Evolutionary conservation across 2,329 filamentous ascomycete genomes (phyloP), one percentile per base, ranked within the genome.

Genomic region (Neofusicoccum cordaticola): DNA sequence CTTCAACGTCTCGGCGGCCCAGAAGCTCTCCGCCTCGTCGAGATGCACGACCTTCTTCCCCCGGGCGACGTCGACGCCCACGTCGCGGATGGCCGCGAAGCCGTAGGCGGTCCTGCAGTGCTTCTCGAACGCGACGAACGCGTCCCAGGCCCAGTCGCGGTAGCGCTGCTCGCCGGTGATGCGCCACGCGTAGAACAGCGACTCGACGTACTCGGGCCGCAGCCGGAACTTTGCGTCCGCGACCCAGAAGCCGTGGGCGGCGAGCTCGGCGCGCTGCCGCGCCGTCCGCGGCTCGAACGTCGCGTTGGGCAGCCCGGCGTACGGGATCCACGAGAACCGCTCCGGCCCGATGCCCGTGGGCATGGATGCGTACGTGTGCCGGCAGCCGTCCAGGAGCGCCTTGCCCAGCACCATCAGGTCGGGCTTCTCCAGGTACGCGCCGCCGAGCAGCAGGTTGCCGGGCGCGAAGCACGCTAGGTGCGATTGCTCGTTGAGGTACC

Each of bases 71-170:
- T 67, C 62, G 1, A 68, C 68, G 13, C 63, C 50, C 7, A 80
- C 77, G 62, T 79, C 77, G 6, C 67, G 62, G 42, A 80, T 57
- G 44, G 74, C 74, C 12, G 77, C 77, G 61, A 75, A 79, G 2
- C 78, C 78, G 52, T 71, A 78, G 9, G 72, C 70, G 12, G 77
- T 75, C 63, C 75, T 77, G 67, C 76, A 78, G 42, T 77, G 66
- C 66, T 69, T 68, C 52, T 78, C 75, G 53, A 79, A 71, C 0
- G 73, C 75, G 0, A 67, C 62, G 62, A 77, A 80, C 3, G 74
- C 76, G 44, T 79, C 77, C 78, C 78, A 80, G 4, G 78, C 77
- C 77, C 77, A 79, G 1, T 77, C 72, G 31, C 77, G 73, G 47
- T 76, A 80, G 3, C 77, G 72, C 22, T 70, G 64, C 47, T 79